Percentiles rank a stretch among this genome's conserved stretches.
Conservation (phyloP, 2,329 filamentous ascomycete species). For the Verticillium nubilum region DNA sequence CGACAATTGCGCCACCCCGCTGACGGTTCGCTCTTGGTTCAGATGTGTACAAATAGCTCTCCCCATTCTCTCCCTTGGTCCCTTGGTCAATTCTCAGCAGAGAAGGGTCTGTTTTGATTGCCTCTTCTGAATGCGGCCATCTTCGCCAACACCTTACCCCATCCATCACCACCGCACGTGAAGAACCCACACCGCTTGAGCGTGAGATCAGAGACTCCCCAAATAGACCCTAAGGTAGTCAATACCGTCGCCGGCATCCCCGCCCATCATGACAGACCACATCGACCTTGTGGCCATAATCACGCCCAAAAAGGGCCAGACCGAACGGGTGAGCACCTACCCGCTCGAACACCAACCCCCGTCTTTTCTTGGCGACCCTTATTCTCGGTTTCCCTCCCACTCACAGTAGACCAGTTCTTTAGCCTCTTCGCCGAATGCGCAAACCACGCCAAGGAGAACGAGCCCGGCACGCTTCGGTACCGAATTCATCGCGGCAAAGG, state of each 20-base stretch:
- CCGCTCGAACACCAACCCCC: not conserved
- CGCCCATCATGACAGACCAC: slow-evolving; percentile 9
- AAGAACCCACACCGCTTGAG: not conserved
- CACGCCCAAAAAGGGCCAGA: slow-evolving; percentile 20
- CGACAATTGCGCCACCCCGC: not conserved
- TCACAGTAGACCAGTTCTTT: slow-evolving; percentile 16
- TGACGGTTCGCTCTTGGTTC: not conserved
- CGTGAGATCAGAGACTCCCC: too few species aligned
- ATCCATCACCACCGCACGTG: not conserved
- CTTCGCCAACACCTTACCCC: not conserved
- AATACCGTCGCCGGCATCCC: too few species aligned
- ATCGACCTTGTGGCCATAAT: slow-evolving; percentile 19
- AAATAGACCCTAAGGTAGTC: not conserved
- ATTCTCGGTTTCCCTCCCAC: not conserved
- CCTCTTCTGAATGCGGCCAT: not conserved
- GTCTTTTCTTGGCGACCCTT: not conserved
- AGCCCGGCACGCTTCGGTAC: slow-evolving; percentile 18
- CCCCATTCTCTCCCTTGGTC: not conserved
- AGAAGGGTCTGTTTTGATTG: too few species aligned
- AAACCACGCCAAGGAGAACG: slow-evolving; percentile 15
- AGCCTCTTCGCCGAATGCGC: slow-evolving; percentile 16
- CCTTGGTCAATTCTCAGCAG: not conserved
- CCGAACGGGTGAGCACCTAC: slow-evolving; percentile 12
- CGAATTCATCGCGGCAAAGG: slow-evolving; percentile 17
- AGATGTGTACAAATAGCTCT: not conserved